Conservation (phyloP, 129 eudicot genomes). For the Oenanthe sinensis region DNA sequence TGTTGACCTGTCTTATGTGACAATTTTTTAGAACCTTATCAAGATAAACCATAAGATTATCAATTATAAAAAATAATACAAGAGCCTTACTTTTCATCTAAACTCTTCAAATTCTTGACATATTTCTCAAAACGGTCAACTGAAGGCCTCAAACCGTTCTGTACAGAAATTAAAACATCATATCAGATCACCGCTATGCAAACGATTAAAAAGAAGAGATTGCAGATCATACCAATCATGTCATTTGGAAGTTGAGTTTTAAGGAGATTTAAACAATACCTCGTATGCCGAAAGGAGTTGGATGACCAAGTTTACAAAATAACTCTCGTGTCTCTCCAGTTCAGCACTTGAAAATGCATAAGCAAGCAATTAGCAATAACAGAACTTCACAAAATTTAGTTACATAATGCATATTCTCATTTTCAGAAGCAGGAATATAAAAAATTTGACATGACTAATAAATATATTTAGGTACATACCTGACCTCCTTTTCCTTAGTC, state of each 20-base stretch:
- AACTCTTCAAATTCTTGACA: slow-evolving; percentile 69
- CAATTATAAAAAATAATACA: neutral
- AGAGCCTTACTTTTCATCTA: slow-evolving; percentile 53
- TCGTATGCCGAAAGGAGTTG: slow-evolving; percentile 70
- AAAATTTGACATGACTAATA: neutral
- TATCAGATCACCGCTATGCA: neutral
- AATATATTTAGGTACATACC: slow-evolving; percentile 31
- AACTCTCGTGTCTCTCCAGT: slow-evolving; percentile 69
- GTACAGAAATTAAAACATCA: slow-evolving; percentile 8
- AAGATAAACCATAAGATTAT: neutral
- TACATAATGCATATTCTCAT: neutral
- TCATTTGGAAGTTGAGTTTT: neutral
- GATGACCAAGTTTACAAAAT: slow-evolving; percentile 62
- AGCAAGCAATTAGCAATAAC: slow-evolving; percentile 15
- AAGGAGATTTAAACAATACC: slow-evolving; percentile 33
- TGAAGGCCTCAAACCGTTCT: slow-evolving; percentile 72
- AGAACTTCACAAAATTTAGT: neutral
- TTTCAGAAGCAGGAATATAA: neutral
- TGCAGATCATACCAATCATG: neutral
- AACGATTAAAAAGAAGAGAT: neutral
- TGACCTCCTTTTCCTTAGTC: slow-evolving; percentile 62
- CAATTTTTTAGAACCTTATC: neutral
- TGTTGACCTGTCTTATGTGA: slow-evolving; percentile 32
- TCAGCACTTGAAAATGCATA: slow-evolving; percentile 50
- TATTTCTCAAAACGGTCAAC: slow-evolving; percentile 65